phyloP scores from a whole-genome alignment of 768 basidiomycete species.

The Boletus sensibilis region DNA sequence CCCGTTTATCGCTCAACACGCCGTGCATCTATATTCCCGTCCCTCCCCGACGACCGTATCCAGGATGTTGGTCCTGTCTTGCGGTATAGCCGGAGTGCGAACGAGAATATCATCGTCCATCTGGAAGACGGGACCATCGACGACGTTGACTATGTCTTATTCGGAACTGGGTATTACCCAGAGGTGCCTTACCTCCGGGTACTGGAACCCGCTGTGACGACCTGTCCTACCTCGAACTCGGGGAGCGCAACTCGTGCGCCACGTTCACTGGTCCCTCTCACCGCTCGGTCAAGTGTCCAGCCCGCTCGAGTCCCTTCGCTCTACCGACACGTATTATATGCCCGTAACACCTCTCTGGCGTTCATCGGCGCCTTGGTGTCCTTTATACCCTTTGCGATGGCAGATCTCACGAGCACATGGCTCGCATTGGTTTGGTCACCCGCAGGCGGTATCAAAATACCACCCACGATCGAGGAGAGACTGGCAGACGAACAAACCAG shows the following conservation, averaged over 20 bases:
- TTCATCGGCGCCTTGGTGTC: conserved; percentile 45
- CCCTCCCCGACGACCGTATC: conserved; percentile 44
- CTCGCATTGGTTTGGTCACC: conserved; percentile 42
- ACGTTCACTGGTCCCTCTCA: conserved; percentile 27
- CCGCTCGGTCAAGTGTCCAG: conserved; percentile 20
- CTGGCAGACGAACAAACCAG: conserved; percentile 40
- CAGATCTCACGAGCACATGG: conserved; percentile 51
- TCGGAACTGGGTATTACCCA: conserved; percentile 49
- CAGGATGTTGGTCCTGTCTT: conserved; percentile 42
- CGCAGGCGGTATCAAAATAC: conserved; percentile 30
- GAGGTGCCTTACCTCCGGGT: conserved; percentile 43
- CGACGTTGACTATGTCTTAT: conserved; percentile 43
- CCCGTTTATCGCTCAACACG: conserved; percentile 51
- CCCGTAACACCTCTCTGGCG: conserved; percentile 45
- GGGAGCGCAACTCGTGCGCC: neutral
- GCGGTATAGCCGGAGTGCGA: conserved; percentile 27
- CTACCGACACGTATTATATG: conserved; percentile 47
- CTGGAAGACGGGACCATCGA: conserved; percentile 38
- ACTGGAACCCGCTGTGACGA: neutral
- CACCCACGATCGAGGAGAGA: conserved; percentile 32
- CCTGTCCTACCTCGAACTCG: neutral
- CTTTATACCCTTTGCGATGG: conserved; percentile 48
- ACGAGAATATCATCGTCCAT: conserved; percentile 34
- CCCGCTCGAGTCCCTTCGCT: conserved; percentile 44
- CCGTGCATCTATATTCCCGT: conserved; percentile 41